A percentile compares a stretch with the other conserved stretches of the same genome.
Evolutionary conservation across 2,329 filamentous ascomycete species (phyloP).

Genomic region (Colletotrichum eleusines): DNA sequence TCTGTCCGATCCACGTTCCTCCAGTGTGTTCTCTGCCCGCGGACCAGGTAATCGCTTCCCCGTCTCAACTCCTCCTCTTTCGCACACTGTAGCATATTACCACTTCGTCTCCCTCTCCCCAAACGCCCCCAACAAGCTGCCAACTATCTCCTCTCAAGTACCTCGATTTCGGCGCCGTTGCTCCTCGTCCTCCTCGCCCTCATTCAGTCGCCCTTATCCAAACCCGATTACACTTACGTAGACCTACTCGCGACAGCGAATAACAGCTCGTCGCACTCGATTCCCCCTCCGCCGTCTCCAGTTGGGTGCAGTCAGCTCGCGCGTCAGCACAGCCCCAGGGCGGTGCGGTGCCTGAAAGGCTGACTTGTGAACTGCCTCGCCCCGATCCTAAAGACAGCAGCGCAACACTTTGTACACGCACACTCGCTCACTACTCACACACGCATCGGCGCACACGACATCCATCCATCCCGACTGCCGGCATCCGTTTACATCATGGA

Average conservation of each 20-base stretch:
- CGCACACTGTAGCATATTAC: conserved; percentile 31
- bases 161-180: conserved; percentile 4
- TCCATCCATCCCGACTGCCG: conserved; percentile 42
- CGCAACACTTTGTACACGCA: conserved; percentile 42
- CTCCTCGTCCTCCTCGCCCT: conserved; percentile 7
- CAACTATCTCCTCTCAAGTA: conserved; percentile 10
- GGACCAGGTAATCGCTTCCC: conserved; percentile 34
- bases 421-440: conserved; percentile 10
- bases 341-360: conserved; percentile 57
- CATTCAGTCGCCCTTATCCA: conserved; percentile 19
- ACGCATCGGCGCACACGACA: conserved; percentile 28
- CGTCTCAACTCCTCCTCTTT: conserved; percentile 34
- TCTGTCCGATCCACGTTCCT: conserved; percentile 23
- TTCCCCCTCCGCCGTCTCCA: conserved; percentile 35
- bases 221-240: conserved; percentile 15
- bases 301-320: conserved; percentile 46
- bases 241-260: conserved; percentile 36
- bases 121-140: conserved; percentile 28
- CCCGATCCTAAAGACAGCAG: conserved; percentile 52
- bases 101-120: conserved; percentile 20
- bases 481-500: conserved; percentile 52
- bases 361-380: conserved; percentile 61
- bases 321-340: conserved; percentile 57
- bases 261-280: conserved; percentile 31
- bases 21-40: conserved; percentile 19